Conservation (phyloP, 306 rosid genomes). For the Purshia tridentata region DNA sequence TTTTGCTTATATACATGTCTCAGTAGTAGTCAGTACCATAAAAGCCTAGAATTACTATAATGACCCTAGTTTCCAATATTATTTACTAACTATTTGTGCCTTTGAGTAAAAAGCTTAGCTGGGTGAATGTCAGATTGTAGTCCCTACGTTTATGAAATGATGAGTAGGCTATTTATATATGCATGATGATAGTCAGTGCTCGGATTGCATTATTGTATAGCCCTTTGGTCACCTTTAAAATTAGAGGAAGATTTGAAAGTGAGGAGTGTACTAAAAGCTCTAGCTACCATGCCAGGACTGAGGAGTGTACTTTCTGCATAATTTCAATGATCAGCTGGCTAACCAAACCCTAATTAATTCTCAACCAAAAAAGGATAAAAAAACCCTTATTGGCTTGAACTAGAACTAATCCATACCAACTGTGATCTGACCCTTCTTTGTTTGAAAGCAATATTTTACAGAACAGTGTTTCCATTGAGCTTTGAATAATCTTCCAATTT, state of each 20-base stretch:
- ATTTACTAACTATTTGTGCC: too few species aligned
- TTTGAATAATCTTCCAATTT: not conserved
- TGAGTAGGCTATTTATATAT: not conserved
- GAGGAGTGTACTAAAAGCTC: not conserved
- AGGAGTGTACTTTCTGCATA: not conserved
- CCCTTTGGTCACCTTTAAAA: slow-evolving; percentile 5
- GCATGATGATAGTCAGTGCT: not conserved
- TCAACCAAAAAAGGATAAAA: too few species aligned
- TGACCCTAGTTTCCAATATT: too few species aligned
- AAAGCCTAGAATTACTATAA: too few species aligned
- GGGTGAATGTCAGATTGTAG: not conserved
- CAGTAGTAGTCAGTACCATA: too few species aligned
- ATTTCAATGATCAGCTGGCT: too few species aligned
- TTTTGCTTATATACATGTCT: too few species aligned
- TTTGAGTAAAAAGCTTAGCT: not conserved
- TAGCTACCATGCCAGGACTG: not conserved
- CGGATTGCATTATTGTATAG: slow-evolving; percentile 5
- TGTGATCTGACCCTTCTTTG: too few species aligned
- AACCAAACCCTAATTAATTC: too few species aligned
- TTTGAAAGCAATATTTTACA: too few species aligned
- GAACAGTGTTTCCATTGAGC: not conserved
- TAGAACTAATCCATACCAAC: too few species aligned
- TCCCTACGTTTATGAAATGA: not conserved
- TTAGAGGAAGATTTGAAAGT: slow-evolving; percentile 3
- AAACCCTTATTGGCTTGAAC: too few species aligned